A percentile compares a stretch with the other conserved stretches of the same genome.
Conservation (phyloP, 441 rosid genomes). For the Erysimum cheiri region DNA sequence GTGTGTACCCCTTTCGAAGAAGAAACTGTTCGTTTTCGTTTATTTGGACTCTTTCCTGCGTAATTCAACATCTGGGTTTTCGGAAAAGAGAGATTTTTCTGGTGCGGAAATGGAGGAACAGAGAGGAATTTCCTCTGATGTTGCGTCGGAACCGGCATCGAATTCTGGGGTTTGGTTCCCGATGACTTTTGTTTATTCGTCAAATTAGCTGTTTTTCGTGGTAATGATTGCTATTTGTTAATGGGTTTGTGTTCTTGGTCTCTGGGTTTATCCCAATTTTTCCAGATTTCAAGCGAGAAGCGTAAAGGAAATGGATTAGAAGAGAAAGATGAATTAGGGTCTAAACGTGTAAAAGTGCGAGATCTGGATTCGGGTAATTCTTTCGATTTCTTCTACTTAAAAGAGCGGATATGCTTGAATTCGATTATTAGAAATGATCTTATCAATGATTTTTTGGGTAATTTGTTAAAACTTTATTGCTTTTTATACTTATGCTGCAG, state of each 20-base stretch:
- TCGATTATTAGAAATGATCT: constrained; percentile 11
- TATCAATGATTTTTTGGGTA: constrained; percentile 20
- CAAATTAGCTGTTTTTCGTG: background rate
- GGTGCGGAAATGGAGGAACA: constrained; percentile 39
- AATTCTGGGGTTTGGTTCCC: constrained; percentile 30
- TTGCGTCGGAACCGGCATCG: constrained; percentile 25
- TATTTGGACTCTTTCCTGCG: constrained; percentile 6
- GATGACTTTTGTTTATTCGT: constrained; percentile 29
- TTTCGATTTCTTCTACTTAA: background rate
- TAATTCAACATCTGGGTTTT: constrained; percentile 29
- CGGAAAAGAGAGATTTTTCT: constrained; percentile 18
- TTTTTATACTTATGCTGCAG: constrained; percentile 44
- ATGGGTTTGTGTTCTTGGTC: constrained; percentile 24
- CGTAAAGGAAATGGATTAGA: constrained; percentile 45
- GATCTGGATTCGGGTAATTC: constrained; percentile 61
- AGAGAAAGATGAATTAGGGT: constrained; percentile 49
- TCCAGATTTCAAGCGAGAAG: constrained; percentile 36
- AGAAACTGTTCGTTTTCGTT: constrained; percentile 4
- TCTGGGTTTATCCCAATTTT: constrained; percentile 29
- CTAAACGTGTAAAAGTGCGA: constrained; percentile 59
- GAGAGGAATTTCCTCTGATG: constrained; percentile 32
- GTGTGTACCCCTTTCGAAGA: background rate
- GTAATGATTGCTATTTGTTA: background rate
- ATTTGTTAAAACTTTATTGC: constrained; percentile 10
- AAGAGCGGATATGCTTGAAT: background rate